These are phyloP conservation scores for Colletotrichum echinochloae DNA, from an alignment of 2,329 filamentous ascomycete genomes.

Conservation along the genomic window DNA sequence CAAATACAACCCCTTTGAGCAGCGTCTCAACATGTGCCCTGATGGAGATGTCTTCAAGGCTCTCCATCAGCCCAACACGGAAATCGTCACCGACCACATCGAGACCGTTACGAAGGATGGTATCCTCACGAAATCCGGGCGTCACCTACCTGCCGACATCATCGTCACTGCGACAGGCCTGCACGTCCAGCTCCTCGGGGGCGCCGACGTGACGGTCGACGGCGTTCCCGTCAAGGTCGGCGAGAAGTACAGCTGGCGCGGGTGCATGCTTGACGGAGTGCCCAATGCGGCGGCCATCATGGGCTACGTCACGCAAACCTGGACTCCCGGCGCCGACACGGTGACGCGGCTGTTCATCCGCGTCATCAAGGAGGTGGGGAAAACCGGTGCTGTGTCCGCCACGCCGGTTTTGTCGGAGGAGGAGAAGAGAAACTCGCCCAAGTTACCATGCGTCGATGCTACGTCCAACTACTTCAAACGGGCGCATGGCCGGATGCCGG, in stretches of 20 bases:
- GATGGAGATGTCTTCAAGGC: constrained; percentile 68
- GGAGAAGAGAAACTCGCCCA: constrained; percentile 38
- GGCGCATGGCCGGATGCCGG: constrained; percentile 52
- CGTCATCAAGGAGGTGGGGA: constrained; percentile 62
- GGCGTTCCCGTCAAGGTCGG: constrained; percentile 60
- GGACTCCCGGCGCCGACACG: constrained; percentile 74
- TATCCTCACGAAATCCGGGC: constrained; percentile 61
- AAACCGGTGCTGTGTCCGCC: constrained; percentile 41
- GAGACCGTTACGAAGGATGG: constrained; percentile 61
- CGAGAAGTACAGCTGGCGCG: constrained; percentile 71
- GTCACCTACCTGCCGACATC: constrained; percentile 70
- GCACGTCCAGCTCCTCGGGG: constrained; percentile 68
- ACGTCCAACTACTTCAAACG: constrained; percentile 52
- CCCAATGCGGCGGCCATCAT: constrained; percentile 73
- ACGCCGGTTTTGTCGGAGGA: constrained; percentile 28
- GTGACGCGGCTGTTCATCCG: constrained; percentile 61
- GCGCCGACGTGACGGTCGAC: constrained; percentile 66
- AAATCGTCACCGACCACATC: constrained; percentile 65
- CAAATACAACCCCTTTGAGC: constrained; percentile 75
- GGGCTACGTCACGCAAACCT: constrained; percentile 74
- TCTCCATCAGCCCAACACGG: constrained; percentile 57
- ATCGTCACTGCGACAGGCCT: constrained; percentile 78
- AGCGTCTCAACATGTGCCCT: constrained; percentile 77
- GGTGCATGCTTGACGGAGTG: constrained; percentile 73
- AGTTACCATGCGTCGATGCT: constrained; percentile 45